A percentile compares a stretch with the other conserved stretches of the same genome.
phyloP scores from a whole-genome alignment of 768 basidiomycete genomes.

The Pleurotus citrinopileatus region DNA sequence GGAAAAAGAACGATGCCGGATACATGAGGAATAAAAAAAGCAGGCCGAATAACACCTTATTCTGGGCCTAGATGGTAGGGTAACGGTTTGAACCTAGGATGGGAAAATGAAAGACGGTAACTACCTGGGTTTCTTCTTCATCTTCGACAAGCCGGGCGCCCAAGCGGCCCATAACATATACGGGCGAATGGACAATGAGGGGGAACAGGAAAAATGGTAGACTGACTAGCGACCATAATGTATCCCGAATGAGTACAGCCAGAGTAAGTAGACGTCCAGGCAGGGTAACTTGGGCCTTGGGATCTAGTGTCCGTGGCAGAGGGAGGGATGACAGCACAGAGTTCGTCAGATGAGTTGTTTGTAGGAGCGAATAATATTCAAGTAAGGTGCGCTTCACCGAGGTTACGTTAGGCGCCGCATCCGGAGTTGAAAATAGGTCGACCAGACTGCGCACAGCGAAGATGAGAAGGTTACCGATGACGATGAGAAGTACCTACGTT shows the following conservation, averaged over 20 bases:
- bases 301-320: slow-evolving; percentile 81
- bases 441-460: slow-evolving; percentile 56
- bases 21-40: slow-evolving; percentile 75
- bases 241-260: slow-evolving; percentile 73
- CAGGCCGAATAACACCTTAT: slow-evolving; percentile 89
- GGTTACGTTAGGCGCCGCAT: slow-evolving; percentile 57
- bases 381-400: slow-evolving; percentile 69
- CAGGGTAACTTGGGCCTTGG: slow-evolving; percentile 65
- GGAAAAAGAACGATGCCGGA: slow-evolving; percentile 75
- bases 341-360: slow-evolving; percentile 81
- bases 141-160: slow-evolving; percentile 75
- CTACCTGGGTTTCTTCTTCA: slow-evolving; percentile 84
- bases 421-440: slow-evolving; percentile 77
- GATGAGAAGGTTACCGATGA: slow-evolving; percentile 2
- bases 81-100: not conserved
- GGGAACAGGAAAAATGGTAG: slow-evolving; percentile 92
- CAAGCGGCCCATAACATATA: slow-evolving; percentile 76
- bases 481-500: slow-evolving; percentile 58
- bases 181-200: slow-evolving; percentile 77
- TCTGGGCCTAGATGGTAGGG: slow-evolving; percentile 61
- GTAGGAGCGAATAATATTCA: slow-evolving; percentile 85
- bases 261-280: slow-evolving; percentile 85
- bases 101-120: too few species aligned
- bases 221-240: slow-evolving; percentile 62
- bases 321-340: slow-evolving; percentile 81